Base-by-base conservation (phyloP, 371 early-diverging fungal genomes). In the Blakeslea trispora region DNA sequence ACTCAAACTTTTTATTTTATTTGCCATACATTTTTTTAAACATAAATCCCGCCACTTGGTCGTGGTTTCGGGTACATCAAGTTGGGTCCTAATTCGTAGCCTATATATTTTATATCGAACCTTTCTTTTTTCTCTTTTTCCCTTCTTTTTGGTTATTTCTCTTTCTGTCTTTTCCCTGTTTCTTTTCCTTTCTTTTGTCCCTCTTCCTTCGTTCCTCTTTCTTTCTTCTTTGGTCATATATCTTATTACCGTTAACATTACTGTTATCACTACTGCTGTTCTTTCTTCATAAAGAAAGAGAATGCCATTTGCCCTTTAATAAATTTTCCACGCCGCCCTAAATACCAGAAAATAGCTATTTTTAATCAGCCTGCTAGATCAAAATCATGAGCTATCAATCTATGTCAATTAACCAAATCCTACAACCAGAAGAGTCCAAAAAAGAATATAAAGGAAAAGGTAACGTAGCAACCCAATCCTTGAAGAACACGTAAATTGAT, bases 341-440 rank as follows among this genome's bases (percentile, higher is more conserved):
- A 28, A 18, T 44, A 40, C 35, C 15, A 40, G 19, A 43, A 28
- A 32, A 35, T 39, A 19, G 15, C 23, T 48, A 45, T 51, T 32
- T 18, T 45, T 45, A 41, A 28, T 28, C 28, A 28, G 7, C 28
- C 7, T 28, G 7, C 28, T 21, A 45, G 32, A 19, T 19, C 45
- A 14, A 14, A 43, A 55, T 34, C 10, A 69, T 69, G 69, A 51
- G 61, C 18, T 55, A 55, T 21, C 61, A 58, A 64, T 53, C 69
- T n/a, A 69, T 69, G 69, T 69, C 69, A 42, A 64, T 69, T 45
- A 61, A 61, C 21, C 57, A 64, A 49, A 69, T 68, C 5, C 28
- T 65, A 11, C 61, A 60, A 43, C 47, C 51, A 43, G 43, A 44
- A 49, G 48, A 43, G 15, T 43, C 43, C 22, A 18, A 35, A 41